A percentile compares a stretch with the other conserved stretches of the same genome.
These are phyloP conservation scores for Aspergillus panamensis DNA, from an alignment of 495 filamentous ascomycete genomes.

Conservation along the genomic window DNA sequence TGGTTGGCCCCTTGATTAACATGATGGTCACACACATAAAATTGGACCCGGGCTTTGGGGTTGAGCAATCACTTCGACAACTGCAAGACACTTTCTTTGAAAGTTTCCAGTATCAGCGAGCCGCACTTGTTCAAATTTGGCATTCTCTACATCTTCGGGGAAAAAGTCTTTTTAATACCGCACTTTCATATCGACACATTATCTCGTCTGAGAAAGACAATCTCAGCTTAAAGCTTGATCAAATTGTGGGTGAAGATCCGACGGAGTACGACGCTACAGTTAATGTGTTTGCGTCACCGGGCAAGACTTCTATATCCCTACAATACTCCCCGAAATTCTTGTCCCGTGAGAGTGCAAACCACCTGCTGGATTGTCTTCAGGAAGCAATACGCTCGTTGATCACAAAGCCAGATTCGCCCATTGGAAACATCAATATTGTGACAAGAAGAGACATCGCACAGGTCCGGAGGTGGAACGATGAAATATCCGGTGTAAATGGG, in stretches of 20 bases:
- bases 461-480: constrained; percentile 7
- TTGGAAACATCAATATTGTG: not conserved
- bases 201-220: constrained; percentile 2
- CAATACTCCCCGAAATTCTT: constrained; percentile 9
- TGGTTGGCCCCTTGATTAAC: constrained; percentile 15
- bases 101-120: constrained; percentile 13
- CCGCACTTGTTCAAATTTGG: constrained; percentile 11
- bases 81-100: constrained; percentile 14
- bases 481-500: constrained; percentile 7
- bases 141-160: constrained; percentile 11
- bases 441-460: constrained; percentile 1
- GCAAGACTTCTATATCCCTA: not conserved
- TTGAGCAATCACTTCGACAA: constrained; percentile 1
- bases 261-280: constrained; percentile 13
- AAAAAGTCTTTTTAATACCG: constrained; percentile 15
- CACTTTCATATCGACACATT: constrained; percentile 10
- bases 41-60: not conserved
- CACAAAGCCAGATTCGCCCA: not conserved
- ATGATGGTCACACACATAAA: constrained; percentile 12
- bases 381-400: constrained; percentile 6
- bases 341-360: not conserved
- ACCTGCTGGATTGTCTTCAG: constrained; percentile 1
- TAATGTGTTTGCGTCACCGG: constrained; percentile 7
- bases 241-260: constrained; percentile 12
- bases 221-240: constrained; percentile 3